Base-by-base conservation (phyloP, 345 rosid species). In the Hevea brasiliensis region DNA sequence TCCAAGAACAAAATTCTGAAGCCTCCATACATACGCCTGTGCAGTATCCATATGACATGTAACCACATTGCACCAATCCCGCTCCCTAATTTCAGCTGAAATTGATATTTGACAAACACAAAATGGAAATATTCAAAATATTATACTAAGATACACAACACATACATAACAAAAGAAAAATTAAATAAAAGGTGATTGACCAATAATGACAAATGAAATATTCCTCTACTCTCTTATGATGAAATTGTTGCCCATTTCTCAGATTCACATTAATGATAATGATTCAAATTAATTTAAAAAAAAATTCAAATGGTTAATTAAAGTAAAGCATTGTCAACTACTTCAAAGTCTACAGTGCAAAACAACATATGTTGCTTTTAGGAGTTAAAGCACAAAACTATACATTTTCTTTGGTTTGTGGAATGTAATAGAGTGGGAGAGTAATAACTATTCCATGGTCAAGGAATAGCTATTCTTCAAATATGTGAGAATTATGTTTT, bases 21-120 rank as follows among this genome's bases (percentile, higher is more conserved):
- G 98, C 84, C 97, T 91, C 99, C 98, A 95, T 68, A 95, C 92
- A 83, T 92, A 92, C 56, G 98, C 97, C 81, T 86, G 87, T 56
- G 86, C 80, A 72, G 99, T 92, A 78, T 92, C 99, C 86, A 83
- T 83, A 82, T 91, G 99, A 83, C 98, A 90, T 4, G 98, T 92
- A 68, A 92, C 98, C 75, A 92, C 93, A 73, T 95, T 95, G 93
- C 99, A 92, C 98, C 98, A 95, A 84, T 95, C 99, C 50, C 98
- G 88, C 84, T 91, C 99, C 92, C 98, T 87, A 72, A 92, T 95
- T 87, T 95, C 98, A 87, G 97, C 98, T 94, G 68, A 61, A 61
- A 78, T 65, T 32, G 60, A 67, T 57, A 74, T 79, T 72, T 68
- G 44, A 60, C 55, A 67, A 26, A 65, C 55, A 50, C 17, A 26